A percentile compares a stretch with the other conserved stretches of the same genome.
phyloP scores from a whole-genome alignment of 192 early-diverging fungal genomes.

The Thamnidium elegans region DNA sequence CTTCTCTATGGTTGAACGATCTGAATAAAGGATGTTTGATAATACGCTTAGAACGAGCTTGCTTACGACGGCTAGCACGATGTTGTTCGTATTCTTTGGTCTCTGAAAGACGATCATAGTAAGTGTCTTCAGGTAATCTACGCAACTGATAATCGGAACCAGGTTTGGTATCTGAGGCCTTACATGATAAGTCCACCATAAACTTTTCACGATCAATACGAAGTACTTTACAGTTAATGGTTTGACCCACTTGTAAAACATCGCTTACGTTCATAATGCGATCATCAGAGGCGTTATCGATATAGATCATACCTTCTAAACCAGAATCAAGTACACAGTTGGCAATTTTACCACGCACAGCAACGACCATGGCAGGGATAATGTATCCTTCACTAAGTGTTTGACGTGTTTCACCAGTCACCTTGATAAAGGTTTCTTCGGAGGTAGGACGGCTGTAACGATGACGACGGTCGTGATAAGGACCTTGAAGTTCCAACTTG shows the following conservation, averaged over 20 bases:
- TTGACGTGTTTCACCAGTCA: constrained; percentile 78
- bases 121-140: constrained; percentile 49
- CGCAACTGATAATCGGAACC: constrained; percentile 43
- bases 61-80: constrained; percentile 26
- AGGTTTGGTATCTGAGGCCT: constrained; percentile 54
- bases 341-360: constrained; percentile 72
- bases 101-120: constrained; percentile 59
- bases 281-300: constrained; percentile 56
- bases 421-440: constrained; percentile 75
- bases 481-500: constrained; percentile 83
- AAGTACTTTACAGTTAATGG: constrained; percentile 73
- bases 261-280: constrained; percentile 56
- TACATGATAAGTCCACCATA: constrained; percentile 72
- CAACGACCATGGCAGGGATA: constrained; percentile 65
- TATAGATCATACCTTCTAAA: constrained; percentile 80
- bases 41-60: constrained; percentile 47
- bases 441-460: constrained; percentile 52
- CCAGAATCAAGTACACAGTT: constrained; percentile 76
- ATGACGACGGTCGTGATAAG: constrained; percentile 73
- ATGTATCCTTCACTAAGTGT: constrained; percentile 64
- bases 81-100: constrained; percentile 33
- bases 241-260: constrained; percentile 64
- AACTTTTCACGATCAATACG: constrained; percentile 76
- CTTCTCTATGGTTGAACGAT: constrained; percentile 66
- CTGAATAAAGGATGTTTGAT: constrained; percentile 88